Evolutionary conservation across 2,329 filamentous ascomycete species (phyloP).

Genomic region (Ascomycota sp.): DNA sequence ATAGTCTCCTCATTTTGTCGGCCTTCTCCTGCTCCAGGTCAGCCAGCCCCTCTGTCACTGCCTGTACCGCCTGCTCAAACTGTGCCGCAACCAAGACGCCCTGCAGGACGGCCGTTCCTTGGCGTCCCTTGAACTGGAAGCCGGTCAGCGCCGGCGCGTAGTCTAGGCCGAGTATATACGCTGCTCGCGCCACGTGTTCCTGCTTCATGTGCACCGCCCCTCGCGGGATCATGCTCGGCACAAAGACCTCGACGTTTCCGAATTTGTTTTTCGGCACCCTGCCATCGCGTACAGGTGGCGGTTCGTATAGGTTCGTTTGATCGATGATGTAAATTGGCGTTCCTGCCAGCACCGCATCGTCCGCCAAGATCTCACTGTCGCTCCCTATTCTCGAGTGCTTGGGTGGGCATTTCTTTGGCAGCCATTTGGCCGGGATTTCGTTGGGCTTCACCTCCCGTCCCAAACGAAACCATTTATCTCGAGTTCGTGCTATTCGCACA

Average conservation of each 20-base stretch:
- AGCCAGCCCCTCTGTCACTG: conserved; percentile 43
- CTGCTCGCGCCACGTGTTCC: conserved; percentile 43
- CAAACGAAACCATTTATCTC: conserved; percentile 76
- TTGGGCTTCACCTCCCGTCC: conserved; percentile 57
- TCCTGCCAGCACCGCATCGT: conserved; percentile 14
- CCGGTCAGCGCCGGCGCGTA: conserved; percentile 78
- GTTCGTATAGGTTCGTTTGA: conserved; percentile 50
- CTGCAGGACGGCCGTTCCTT: conserved; percentile 61
- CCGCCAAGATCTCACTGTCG: conserved; percentile 4
- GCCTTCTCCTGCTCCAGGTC: conserved; percentile 42
- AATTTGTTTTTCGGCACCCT: conserved; percentile 74
- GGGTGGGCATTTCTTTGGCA: conserved; percentile 24
- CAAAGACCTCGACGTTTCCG: conserved; percentile 84
- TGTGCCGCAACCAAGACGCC: conserved; percentile 58
- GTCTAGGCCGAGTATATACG: conserved; percentile 55
- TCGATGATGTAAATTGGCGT: conserved; percentile 36
- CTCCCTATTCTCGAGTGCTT: conserved; percentile 4
- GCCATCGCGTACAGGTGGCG: conserved; percentile 54
- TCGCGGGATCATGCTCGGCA: conserved; percentile 69
- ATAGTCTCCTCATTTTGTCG: conserved; percentile 47
- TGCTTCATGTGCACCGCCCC: conserved; percentile 53
- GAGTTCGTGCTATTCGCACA: conserved; percentile 54
- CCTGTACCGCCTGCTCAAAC: conserved; percentile 46
- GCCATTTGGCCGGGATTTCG: conserved; percentile 63
- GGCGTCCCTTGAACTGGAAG: conserved; percentile 67